A percentile compares a stretch with the other conserved stretches of the same genome.
These are phyloP conservation scores for Jimgerdemannia lactiflua DNA, from an alignment of 192 early-diverging fungal species.

Conservation along the genomic window DNA sequence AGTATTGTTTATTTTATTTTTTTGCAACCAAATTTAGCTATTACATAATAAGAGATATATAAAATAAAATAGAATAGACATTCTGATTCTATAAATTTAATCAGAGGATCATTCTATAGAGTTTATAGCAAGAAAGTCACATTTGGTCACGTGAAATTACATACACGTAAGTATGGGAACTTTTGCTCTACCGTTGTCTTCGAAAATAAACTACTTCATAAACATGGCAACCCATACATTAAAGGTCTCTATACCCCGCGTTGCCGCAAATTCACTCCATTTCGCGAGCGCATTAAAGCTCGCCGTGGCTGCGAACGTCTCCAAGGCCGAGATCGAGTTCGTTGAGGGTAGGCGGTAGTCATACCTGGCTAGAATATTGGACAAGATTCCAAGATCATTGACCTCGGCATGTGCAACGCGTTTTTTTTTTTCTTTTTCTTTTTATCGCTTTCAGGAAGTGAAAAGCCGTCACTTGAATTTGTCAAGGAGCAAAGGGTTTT, in stretches of 20 bases:
- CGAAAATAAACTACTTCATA: neutral
- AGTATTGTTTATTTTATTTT: too few species aligned
- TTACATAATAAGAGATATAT: too few species aligned
- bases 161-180: too few species aligned
- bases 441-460: neutral
- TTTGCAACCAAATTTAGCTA: too few species aligned
- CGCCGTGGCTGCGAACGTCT: neutral
- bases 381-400: neutral
- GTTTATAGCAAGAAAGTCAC: too few species aligned
- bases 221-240: neutral
- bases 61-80: too few species aligned
- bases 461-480: neutral
- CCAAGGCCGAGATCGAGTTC: neutral
- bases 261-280: neutral
- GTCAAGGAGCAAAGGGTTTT: neutral
- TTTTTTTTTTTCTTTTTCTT: neutral
- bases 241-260: neutral
- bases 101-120: too few species aligned
- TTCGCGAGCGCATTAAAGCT: conserved; percentile 4
- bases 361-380: neutral
- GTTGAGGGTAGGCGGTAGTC: neutral
- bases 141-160: too few species aligned
- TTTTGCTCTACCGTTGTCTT: too few species aligned
- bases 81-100: too few species aligned
- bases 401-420: neutral